A percentile compares a stretch with the other conserved stretches of the same genome.
Conservation (phyloP, 108 stramenopile species). For the Epithemia pelagica region DNA sequence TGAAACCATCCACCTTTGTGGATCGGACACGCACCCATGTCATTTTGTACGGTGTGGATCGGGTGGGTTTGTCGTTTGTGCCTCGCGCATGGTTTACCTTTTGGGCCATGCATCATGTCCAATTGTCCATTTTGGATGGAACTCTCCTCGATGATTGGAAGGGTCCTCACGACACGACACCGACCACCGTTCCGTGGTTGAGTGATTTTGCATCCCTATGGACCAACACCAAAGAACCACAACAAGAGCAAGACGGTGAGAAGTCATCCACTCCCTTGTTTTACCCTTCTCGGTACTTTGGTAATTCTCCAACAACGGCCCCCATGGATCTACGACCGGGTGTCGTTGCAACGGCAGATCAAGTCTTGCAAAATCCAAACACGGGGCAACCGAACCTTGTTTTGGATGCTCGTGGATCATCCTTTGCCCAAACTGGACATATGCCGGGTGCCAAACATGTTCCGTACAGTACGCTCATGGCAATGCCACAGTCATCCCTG, state of each 20-base stretch:
- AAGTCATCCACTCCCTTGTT: too few relatives aligned
- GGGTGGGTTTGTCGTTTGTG: constrained; percentile 38
- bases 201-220: background rate
- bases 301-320: background rate
- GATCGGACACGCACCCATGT: constrained; percentile 33
- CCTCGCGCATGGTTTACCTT: constrained; percentile 66
- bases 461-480: constrained; percentile 40
- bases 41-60: constrained; percentile 37
- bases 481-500: background rate
- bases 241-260: background rate
- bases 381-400: constrained; percentile 11
- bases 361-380: background rate
- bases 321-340: background rate
- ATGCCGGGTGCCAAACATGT: constrained; percentile 60
- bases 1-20: constrained; percentile 1
- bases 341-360: background rate
- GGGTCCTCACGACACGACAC: background rate
- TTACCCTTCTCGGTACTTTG: background rate
- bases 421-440: constrained; percentile 50
- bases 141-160: background rate
- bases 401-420: constrained; percentile 52
- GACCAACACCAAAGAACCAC: too few relatives aligned
- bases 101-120: constrained; percentile 26
- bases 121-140: constrained; percentile 53
- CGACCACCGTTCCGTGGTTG: background rate